Percentiles rank a stretch among this genome's conserved stretches.
These are phyloP conservation scores for Zopfia rhizophila DNA, from an alignment of 2,329 filamentous ascomycete species.

Conservation along the genomic window DNA sequence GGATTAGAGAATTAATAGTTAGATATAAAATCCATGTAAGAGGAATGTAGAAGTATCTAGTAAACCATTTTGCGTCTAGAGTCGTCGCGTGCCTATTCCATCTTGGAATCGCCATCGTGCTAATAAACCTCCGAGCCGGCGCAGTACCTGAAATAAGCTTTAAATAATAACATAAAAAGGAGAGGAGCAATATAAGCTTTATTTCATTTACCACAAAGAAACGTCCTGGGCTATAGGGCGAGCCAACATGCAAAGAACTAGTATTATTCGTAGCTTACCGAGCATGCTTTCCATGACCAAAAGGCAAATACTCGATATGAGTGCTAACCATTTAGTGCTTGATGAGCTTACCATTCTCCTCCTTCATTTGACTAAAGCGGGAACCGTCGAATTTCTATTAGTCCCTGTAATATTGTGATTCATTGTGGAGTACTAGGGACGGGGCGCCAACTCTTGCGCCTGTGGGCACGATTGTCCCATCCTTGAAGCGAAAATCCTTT, in stretches of 20 bases:
- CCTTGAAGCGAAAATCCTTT: constrained; percentile 8
- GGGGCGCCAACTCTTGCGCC: constrained; percentile 6
- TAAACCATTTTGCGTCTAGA: too few relatives aligned
- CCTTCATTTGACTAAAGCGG: constrained; percentile 1
- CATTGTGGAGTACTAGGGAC: constrained; percentile 1
- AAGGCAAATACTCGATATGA: background rate
- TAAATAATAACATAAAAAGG: constrained; percentile 8
- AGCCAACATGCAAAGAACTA: background rate
- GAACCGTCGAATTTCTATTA: constrained; percentile 8
- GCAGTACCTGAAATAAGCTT: constrained; percentile 7
- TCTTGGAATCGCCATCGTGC: constrained; percentile 11
- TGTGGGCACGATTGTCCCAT: constrained; percentile 9
- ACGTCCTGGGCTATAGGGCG: constrained; percentile 7
- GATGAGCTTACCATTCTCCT: background rate
- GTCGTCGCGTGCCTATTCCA: too few relatives aligned
- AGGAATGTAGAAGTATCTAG: too few relatives aligned
- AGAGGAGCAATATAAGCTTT: constrained; percentile 9
- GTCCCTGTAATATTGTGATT: background rate
- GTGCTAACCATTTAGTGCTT: constrained; percentile 7
- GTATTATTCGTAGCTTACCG: constrained; percentile 8
- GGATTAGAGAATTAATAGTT: too few relatives aligned
- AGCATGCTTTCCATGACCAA: constrained; percentile 12
- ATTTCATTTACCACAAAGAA: constrained; percentile 13
- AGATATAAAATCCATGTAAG: too few relatives aligned
- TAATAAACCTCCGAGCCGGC: background rate